Evolutionary conservation across 352 stramenopile genomes (phyloP).

Genomic region (Globisporangium rhizosaccharum): DNA sequence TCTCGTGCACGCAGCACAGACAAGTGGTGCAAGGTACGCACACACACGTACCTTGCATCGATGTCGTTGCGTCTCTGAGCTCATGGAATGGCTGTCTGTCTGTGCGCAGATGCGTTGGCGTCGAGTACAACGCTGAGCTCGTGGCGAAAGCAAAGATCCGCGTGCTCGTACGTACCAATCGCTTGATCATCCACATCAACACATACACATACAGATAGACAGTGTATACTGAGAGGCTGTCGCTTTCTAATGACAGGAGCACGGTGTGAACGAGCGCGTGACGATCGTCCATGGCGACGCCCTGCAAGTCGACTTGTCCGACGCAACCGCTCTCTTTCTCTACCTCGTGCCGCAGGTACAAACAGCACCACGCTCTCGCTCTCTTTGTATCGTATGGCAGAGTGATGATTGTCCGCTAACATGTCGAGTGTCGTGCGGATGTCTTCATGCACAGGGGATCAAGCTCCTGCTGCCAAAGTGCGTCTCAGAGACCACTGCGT

Average conservation of each 20-base stretch:
- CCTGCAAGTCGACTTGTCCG: slow-evolving; percentile 47
- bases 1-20: slow-evolving; percentile 49
- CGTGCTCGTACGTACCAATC: slow-evolving; percentile 26
- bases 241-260: slow-evolving; percentile 21
- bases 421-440: too few relatives aligned
- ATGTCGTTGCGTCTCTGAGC: background rate
- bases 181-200: background rate
- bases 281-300: slow-evolving; percentile 61
- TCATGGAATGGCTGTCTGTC: background rate
- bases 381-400: background rate
- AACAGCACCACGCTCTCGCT: background rate
- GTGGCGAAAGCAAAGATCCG: slow-evolving; percentile 37
- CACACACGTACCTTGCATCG: background rate
- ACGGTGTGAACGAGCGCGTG: slow-evolving; percentile 35
- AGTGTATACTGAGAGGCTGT: background rate
- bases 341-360: slow-evolving; percentile 75
- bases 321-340: slow-evolving; percentile 67
- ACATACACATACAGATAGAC: background rate
- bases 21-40: slow-evolving; percentile 33
- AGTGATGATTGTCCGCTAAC: background rate
- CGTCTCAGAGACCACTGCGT: background rate
- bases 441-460: slow-evolving; percentile 35
- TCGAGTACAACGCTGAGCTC: slow-evolving; percentile 73
- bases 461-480: slow-evolving; percentile 72
- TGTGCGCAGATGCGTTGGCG: slow-evolving; percentile 46